A percentile compares a stretch with the other conserved stretches of the same genome.
phyloP scores from a whole-genome alignment of 2,329 filamentous ascomycete genomes.

The Fusarium buharicum region DNA sequence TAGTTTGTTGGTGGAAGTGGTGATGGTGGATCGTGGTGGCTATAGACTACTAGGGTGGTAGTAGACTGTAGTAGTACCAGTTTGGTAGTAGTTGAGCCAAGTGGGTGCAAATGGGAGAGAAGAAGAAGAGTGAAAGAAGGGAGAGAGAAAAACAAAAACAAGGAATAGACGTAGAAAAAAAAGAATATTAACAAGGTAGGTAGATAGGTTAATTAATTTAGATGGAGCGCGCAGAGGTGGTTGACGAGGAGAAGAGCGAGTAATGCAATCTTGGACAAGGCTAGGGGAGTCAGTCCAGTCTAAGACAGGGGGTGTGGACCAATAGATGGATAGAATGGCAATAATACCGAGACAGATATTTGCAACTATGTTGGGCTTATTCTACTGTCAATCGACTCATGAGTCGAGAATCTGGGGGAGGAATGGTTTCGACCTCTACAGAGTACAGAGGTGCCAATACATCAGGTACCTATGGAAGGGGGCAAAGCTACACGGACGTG shows the following conservation, averaged over 20 bases:
- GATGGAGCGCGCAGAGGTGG: constrained; percentile 22
- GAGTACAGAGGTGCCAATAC: no score
- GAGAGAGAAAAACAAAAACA: neutral
- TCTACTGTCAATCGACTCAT: neutral
- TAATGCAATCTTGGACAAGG: constrained; percentile 10
- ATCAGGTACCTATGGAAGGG: no score
- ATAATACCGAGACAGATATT: constrained; percentile 7
- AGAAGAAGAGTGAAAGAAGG: constrained; percentile 4
- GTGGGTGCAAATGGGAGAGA: constrained; percentile 6
- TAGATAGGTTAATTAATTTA: constrained; percentile 4
- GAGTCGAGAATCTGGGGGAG: constrained; percentile 22
- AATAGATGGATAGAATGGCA: constrained; percentile 15
- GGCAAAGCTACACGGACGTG: constrained; percentile 9
- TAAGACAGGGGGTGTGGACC: constrained; percentile 10
- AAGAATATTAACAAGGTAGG: neutral
- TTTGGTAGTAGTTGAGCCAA: constrained; percentile 14
- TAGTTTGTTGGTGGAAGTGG: constrained; percentile 27
- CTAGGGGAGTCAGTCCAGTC: constrained; percentile 12
- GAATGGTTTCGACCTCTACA: constrained; percentile 24
- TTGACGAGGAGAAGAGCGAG: constrained; percentile 27
- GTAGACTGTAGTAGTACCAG: no score
- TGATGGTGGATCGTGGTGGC: constrained; percentile 29
- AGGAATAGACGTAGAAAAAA: neutral
- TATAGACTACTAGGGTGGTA: constrained; percentile 16
- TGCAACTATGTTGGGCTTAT: neutral